Conservation (phyloP, 2,329 filamentous ascomycete genomes). For the Metarhizium rileyi region DNA sequence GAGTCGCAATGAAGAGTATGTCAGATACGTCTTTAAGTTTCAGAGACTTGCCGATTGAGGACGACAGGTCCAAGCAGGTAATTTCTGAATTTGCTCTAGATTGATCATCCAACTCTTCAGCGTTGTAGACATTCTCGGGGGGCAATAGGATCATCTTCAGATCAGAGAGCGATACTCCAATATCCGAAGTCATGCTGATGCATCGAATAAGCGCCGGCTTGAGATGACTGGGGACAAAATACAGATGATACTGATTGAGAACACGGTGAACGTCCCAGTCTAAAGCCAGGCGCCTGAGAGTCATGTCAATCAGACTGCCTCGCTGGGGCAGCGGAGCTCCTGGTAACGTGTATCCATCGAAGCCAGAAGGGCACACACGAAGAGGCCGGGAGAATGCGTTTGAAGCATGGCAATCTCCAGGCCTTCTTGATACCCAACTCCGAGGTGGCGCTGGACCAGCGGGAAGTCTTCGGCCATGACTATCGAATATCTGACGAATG, state of each 20-base stretch:
- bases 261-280: constrained; percentile 46
- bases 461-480: constrained; percentile 40
- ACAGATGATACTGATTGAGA: constrained; percentile 48
- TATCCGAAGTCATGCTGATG: constrained; percentile 33
- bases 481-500: constrained; percentile 31
- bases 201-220: constrained; percentile 42
- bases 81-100: constrained; percentile 25
- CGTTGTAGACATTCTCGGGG: constrained; percentile 16
- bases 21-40: constrained; percentile 41
- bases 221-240: constrained; percentile 42
- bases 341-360: constrained; percentile 28
- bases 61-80: constrained; percentile 43
- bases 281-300: constrained; percentile 38
- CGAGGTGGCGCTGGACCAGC: constrained; percentile 49
- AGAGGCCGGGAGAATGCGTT: constrained; percentile 11
- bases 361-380: constrained; percentile 12
- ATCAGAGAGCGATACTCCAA: constrained; percentile 40
- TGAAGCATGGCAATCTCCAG: constrained; percentile 9
- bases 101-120: constrained; percentile 18
- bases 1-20: constrained; percentile 36
- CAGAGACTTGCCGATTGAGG: constrained; percentile 40
- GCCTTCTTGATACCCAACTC: constrained; percentile 38
- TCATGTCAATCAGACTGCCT: constrained; percentile 41
- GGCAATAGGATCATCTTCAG: constrained; percentile 36
- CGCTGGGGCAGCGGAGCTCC: constrained; percentile 32